phyloP scores from a whole-genome alignment of 306 rosid genomes.

The Lathyrus aphaca region DNA sequence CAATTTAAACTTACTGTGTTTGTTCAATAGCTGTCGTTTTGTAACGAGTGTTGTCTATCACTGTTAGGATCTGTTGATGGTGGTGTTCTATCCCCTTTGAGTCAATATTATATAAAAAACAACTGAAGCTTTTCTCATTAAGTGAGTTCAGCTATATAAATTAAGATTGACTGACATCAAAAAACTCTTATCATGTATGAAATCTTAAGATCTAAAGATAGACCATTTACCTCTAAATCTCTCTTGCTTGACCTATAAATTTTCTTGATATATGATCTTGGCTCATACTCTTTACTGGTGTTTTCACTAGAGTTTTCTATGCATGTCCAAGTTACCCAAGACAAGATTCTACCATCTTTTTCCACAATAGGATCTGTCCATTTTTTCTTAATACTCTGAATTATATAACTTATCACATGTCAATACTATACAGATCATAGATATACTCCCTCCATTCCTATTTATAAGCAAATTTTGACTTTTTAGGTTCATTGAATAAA shows the following conservation, averaged over 20 bases:
- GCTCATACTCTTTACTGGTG: neutral
- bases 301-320: neutral
- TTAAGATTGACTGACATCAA: neutral
- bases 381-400: neutral
- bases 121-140: neutral
- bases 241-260: neutral
- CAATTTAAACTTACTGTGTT: constrained; percentile 3
- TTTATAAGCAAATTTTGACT: no score
- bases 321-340: neutral
- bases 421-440: neutral
- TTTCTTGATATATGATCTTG: neutral
- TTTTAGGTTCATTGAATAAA: no score
- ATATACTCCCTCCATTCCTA: no score
- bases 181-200: neutral
- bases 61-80: constrained; percentile 1
- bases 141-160: neutral
- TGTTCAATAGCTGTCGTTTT: constrained; percentile 17
- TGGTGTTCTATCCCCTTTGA: neutral
- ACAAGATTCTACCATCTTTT: neutral
- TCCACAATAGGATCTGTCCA: neutral
- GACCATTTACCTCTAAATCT: neutral
- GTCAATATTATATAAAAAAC: neutral
- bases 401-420: neutral
- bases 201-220: neutral
- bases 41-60: neutral